Conservation (phyloP, 2,329 filamentous ascomycete species). For the Hawksworthiomyces lignivorus region DNA sequence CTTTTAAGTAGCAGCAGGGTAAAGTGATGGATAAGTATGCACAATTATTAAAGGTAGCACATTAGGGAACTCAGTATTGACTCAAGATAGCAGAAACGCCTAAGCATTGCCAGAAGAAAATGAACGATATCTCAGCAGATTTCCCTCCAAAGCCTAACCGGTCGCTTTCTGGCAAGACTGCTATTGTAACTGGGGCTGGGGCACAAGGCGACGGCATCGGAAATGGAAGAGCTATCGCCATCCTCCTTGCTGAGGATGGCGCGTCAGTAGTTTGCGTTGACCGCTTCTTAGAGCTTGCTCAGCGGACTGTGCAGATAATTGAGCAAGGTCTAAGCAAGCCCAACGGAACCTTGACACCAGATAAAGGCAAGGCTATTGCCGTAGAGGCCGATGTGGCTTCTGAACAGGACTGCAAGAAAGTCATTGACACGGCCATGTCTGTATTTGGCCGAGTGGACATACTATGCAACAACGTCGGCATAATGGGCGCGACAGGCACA, state of each 20-base stretch:
- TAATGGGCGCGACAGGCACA: constrained; percentile 50
- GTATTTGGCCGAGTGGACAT: constrained; percentile 52
- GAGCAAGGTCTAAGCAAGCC: constrained; percentile 16
- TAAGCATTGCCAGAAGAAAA: no score
- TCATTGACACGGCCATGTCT: constrained; percentile 32
- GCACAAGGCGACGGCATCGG: constrained; percentile 12
- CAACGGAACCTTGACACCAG: no score
- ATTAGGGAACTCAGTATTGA: no score
- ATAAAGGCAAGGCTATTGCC: constrained; percentile 33
- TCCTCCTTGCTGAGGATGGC: constrained; percentile 18
- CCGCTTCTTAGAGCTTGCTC: constrained; percentile 10
- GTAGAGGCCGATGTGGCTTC: constrained; percentile 47
- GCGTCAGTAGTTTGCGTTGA: constrained; percentile 16
- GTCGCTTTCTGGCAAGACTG: constrained; percentile 8
- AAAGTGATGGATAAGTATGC: no score
- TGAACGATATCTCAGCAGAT: no score
- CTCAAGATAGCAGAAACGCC: no score
- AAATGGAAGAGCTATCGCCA: constrained; percentile 16
- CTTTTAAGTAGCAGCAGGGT: no score
- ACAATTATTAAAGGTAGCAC: no score
- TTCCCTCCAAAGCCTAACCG: no score
- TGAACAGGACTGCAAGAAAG: constrained; percentile 39
- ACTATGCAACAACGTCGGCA: constrained; percentile 56
- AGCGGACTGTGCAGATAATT: constrained; percentile 12
- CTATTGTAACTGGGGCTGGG: constrained; percentile 18